Percentiles rank a stretch among this genome's conserved stretches.
Conservation (phyloP, 2,329 filamentous ascomycete species). For the Blastomyces parvus region DNA sequence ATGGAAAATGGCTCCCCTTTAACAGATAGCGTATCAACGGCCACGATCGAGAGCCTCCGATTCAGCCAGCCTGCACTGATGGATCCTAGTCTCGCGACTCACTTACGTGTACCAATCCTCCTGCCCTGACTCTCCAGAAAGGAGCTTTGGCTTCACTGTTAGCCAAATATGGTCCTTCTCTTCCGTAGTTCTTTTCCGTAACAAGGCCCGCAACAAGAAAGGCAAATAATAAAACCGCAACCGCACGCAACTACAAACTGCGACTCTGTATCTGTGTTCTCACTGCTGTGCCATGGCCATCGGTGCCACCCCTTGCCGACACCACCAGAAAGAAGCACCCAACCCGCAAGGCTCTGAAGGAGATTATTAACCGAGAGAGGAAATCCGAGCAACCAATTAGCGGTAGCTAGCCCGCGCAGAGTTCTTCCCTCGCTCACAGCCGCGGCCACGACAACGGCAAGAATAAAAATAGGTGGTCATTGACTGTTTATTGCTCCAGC, state of each 20-base stretch:
- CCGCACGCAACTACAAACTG: not conserved
- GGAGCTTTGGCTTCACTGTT: not conserved
- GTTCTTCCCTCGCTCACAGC: not conserved
- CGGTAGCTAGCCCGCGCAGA: not conserved
- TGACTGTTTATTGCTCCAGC: not conserved
- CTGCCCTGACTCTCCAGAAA: not conserved
- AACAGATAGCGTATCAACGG: not conserved
- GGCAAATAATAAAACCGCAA: not conserved
- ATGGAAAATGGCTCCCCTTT: slow-evolving; percentile 1
- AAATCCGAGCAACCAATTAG: not conserved
- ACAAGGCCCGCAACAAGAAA: not conserved
- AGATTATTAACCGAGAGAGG: not conserved
- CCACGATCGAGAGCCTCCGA: not conserved
- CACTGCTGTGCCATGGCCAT: not conserved
- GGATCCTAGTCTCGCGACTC: not conserved
- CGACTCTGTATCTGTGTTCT: not conserved
- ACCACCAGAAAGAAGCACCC: not conserved
- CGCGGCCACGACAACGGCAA: not conserved
- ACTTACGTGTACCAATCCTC: not conserved
- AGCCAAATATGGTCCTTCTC: not conserved
- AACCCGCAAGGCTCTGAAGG: not conserved
- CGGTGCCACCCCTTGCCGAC: not conserved
- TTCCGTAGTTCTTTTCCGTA: not conserved
- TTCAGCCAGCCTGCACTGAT: not conserved
- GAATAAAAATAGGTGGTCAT: too few species aligned